Evolutionary conservation across 1,139 yeast species (phyloP), one percentile per base, ranked within the genome.

Genomic region (Scheffersomyces stambukii): DNA sequence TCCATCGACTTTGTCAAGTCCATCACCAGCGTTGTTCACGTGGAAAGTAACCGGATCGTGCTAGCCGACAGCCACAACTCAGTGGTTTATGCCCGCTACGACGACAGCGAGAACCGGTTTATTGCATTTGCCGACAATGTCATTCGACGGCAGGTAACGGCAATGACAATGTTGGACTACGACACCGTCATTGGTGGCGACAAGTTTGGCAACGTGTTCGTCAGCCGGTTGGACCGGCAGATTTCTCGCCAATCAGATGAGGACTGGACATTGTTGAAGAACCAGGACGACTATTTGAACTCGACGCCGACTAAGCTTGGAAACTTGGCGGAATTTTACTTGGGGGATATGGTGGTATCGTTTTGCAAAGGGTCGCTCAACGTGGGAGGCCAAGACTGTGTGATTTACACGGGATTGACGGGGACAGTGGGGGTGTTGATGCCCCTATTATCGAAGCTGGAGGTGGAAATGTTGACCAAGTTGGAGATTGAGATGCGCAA

Each of bases 111-210:
- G n/a, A 76, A 80, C 45, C 50, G 49, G 13, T 79, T 89, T 44
- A 47, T 77, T 8, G 70, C 81, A 1, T 62, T 88, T 40, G 80
- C 79, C 1, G 88, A 81, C 46, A 97, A 91, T 54, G 56, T 69
- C 1, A 56, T 80, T 28, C 66, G 77, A 25, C 64, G 96, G 19
- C 84, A 81, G 46, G 64, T 81, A 3, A 81, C 94, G 0, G 48
- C 78, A 2, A 42, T 81, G 25, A 46, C 64, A 2, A 56, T 75
- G 41, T 55, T 91, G 6, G 98, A 91, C 52, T 70, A 75, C 34
- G 78, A 77, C 35, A 86, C 96, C 0, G 70, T 83, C 1, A 60
- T 83, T 21, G 86, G 83, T 1, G 96, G 96, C n/a, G 98, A 91
- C 50, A 81, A 79, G 45, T 88, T 82, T 57, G 96, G 98, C 1